phyloP scores from a whole-genome alignment of 345 rosid species.

The Eucalyptus tenuipes region DNA sequence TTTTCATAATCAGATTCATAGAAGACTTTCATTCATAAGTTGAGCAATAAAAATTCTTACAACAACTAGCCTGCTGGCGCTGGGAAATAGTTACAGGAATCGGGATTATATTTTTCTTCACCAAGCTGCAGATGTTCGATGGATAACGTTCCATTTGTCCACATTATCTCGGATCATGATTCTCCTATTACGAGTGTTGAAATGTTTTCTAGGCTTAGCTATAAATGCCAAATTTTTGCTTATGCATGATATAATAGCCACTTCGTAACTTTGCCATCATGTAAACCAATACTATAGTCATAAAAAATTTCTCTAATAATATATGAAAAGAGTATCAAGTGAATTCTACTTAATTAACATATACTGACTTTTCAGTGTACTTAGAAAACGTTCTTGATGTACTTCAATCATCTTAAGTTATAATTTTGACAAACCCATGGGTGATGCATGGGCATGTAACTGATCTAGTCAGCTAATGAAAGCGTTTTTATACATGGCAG shows the following conservation, averaged over 20 bases:
- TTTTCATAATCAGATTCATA: background rate
- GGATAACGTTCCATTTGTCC: background rate
- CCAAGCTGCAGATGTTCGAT: background rate
- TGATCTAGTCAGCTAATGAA: background rate
- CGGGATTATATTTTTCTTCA: background rate
- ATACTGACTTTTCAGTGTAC: background rate
- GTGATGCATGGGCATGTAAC: background rate
- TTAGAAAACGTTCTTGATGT: fast-evolving
- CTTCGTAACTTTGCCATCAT: background rate
- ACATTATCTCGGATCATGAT: background rate
- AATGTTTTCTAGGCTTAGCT: background rate
- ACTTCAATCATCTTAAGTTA: background rate
- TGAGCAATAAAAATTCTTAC: background rate
- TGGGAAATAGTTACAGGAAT: background rate
- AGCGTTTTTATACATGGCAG: background rate
- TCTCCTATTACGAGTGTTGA: background rate
- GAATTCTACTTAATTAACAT: background rate
- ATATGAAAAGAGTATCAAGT: background rate
- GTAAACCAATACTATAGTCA: background rate
- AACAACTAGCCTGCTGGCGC: background rate
- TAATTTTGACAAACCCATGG: background rate
- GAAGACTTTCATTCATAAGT: background rate
- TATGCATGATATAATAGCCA: background rate
- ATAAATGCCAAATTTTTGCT: background rate
- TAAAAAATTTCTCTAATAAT: too few relatives aligned